Conservation (phyloP, 441 rosid species). For the Hura crepitans region DNA sequence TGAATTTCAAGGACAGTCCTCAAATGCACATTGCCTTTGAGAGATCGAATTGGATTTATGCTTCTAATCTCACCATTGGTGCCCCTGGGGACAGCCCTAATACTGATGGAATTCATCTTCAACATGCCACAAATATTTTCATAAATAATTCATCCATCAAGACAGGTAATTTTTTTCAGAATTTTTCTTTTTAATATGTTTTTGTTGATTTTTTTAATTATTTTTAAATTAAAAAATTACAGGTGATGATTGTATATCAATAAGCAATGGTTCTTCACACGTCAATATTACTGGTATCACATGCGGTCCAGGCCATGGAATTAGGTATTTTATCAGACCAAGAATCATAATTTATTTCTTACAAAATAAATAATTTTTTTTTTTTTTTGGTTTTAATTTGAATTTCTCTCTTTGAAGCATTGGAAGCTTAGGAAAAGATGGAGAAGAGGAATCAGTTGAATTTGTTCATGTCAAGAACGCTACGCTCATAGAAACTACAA, state of each 20-base stretch:
- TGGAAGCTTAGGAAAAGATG: constrained; percentile 41
- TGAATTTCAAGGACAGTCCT: constrained; percentile 39
- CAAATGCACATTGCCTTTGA: constrained; percentile 40
- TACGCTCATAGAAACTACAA: constrained; percentile 27
- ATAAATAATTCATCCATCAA: background rate
- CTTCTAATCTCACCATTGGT: constrained; percentile 28
- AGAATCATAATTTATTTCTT: background rate
- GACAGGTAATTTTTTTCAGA: constrained; percentile 13
- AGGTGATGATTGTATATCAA: constrained; percentile 35
- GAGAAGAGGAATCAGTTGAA: constrained; percentile 31
- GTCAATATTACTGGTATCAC: constrained; percentile 10
- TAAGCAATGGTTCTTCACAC: constrained; percentile 25
- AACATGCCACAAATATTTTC: constrained; percentile 13
- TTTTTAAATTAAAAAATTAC: background rate
- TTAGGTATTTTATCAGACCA: constrained; percentile 27
- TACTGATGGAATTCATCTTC: constrained; percentile 36
- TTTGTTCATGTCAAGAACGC: constrained; percentile 28
- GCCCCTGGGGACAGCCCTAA: constrained; percentile 32
- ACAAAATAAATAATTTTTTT: too few species aligned
- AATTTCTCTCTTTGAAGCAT: constrained; percentile 19
- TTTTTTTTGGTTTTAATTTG: background rate
- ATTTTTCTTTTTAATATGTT: background rate
- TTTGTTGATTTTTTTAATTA: background rate
- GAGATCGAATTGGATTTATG: constrained; percentile 23
- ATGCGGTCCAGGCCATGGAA: constrained; percentile 41